Base-by-base conservation (phyloP, 1,139 yeast genomes). In the Debaryomyces psychrophilus region DNA sequence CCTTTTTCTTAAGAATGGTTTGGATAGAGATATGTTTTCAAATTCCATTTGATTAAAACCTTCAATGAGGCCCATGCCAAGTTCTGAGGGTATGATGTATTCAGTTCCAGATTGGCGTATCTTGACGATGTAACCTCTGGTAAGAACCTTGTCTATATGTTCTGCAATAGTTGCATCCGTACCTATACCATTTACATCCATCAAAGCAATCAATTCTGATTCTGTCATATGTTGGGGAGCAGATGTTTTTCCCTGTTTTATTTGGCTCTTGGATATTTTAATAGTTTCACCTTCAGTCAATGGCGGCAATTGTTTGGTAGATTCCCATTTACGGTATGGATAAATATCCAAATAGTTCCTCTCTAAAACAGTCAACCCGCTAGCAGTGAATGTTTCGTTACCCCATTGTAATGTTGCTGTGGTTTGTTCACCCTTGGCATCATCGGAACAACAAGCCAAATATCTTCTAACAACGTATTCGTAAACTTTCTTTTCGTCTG, bases 101-200 rank as follows among this genome's bases (percentile, higher is more conserved):
- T 79, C 54, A 60, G 54, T 63, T 36, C 57, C 50, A 45, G 71
- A 58, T 25, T 66, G 62, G 52, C 65, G 73, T 55, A 45, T 69
- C 54, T 85, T 84, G 12, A 69, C 68, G 2, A 88, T 82, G 59
- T 92, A 95, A 27, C 83, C 81, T 45, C 99, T 68, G 8, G 65
- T 64, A 22, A 79, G 68, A 39, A 95, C 83, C 59, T 88, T 92
- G 50, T 87, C 92, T 31, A 95, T 93, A 64, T 95, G 99, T 37
- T 93, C 99, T 0, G 99, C 99, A 69, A 95, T 95, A 0, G 99
- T 95, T 1, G 99, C 99, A 70, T 95, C 99, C 0, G 99, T 95
- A 1, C 99, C 99, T 41, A 95, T 95, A 0, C 98, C 98, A 66
- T 95, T 95, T 5, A 83, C 89, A 68, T 95, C 99, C 99, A 95